phyloP scores from a whole-genome alignment of 1,284 basidiomycete species.

The Ceratobasidium sp. region DNA sequence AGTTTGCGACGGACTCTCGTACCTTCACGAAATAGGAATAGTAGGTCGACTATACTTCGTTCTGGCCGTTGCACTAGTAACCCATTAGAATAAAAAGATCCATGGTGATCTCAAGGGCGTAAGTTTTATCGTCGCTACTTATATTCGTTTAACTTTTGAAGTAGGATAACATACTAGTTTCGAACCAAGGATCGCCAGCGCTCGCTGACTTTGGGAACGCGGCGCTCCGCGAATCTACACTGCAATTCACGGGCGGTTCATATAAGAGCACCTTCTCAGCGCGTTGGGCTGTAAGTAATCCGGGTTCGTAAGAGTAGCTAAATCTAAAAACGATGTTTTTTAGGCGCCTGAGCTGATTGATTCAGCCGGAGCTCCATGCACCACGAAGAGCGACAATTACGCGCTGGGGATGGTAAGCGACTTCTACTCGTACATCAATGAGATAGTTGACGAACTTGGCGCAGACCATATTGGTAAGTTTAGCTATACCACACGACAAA shows the following conservation, averaged over 20 bases:
- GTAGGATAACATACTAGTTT: background rate
- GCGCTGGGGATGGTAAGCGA: background rate
- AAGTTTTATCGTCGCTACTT: background rate
- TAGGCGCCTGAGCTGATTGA: slow-evolving; percentile 6
- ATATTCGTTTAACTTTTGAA: background rate
- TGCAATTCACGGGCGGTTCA: background rate
- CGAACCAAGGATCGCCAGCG: background rate
- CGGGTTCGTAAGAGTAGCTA: background rate
- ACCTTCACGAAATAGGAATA: background rate
- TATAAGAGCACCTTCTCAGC: background rate
- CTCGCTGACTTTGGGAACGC: slow-evolving; percentile 10
- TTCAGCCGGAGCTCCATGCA: background rate
- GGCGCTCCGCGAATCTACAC: background rate
- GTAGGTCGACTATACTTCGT: background rate
- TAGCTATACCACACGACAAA: background rate
- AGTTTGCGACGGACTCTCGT: background rate
- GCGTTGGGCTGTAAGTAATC: background rate
- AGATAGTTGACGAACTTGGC: background rate
- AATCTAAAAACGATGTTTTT: background rate
- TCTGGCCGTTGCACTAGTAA: background rate
- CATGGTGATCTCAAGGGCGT: slow-evolving; percentile 12
- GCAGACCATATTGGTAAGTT: slow-evolving; percentile 4
- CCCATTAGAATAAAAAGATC: background rate
- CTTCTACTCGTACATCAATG: background rate
- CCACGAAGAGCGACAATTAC: background rate